Base-by-base conservation (phyloP, 1,139 yeast genomes). In the Scheffersomyces quercinus region DNA sequence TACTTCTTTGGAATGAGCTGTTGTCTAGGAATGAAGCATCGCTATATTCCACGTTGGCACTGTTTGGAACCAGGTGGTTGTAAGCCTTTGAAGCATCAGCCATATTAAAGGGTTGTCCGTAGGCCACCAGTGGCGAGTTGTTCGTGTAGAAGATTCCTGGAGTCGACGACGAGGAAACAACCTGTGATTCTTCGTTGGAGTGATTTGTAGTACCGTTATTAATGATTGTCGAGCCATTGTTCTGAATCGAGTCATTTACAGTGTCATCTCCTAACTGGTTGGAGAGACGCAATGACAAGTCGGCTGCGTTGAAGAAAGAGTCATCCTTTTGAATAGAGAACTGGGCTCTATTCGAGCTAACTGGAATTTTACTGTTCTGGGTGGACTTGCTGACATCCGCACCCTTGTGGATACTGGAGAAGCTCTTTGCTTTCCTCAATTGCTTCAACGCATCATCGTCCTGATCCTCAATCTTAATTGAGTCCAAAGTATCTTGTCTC, bases 371-470 rank as follows among this genome's bases (percentile, higher is more conserved):
- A 6, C 26, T 20, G 26, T 20, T 20, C 26, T 5, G 37, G 24
- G 12, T 35, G 26, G 32, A 12, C 14, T 13, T 16, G 12, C 26
- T 20, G 7, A 5, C 8, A 1, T 14, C 39, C 13, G 36, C 31
- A 5, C 14, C 40, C 8, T 31, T 28, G 12, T 14, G 26, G 39
- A 51, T 48, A 37, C 54, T 50, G 7, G 65, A 51, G 47, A 59
- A 64, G 10, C 73, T 66, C 49, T 69, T 70, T 4, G 75, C 76
- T 51, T 71, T 65, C 37, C 64, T 64, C 43, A 74, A 54, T 49
- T 71, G 75, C 45, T 68, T 68, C 45, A 72, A 64, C 3, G 79
- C 78, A 52, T 73, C 77, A 51, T 72, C 74, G 41, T 72, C 76
- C 48, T 70, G 75, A 43, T 67, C 72, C 46, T 71, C 77, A 40